These are phyloP conservation scores for Thuja plicata DNA, from an alignment of 83 land plant species.

Conservation along the genomic window DNA sequence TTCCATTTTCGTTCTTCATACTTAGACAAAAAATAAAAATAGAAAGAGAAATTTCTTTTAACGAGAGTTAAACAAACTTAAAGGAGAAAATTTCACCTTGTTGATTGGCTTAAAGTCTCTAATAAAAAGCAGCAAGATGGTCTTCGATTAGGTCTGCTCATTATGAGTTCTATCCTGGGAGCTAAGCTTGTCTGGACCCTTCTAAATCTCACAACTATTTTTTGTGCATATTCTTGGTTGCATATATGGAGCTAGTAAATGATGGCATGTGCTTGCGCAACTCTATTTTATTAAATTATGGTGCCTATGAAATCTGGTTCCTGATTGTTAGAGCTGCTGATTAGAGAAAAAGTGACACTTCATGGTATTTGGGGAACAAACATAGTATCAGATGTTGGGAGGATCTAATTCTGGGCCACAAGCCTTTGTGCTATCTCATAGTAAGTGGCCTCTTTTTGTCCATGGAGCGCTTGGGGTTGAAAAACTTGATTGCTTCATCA, in stretches of 20 bases:
- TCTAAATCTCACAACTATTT: not conserved
- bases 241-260: not conserved
- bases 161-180: not conserved
- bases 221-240: not conserved
- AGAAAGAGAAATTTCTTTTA: not conserved
- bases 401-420: not conserved
- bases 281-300: too few relatives aligned
- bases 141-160: not conserved
- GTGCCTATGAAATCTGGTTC: too few relatives aligned
- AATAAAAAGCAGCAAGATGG: not conserved
- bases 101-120: not conserved
- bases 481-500: not conserved
- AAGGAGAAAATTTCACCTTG: not conserved
- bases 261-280: not conserved
- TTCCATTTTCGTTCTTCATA: not conserved
- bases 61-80: not conserved
- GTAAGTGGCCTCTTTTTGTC: not conserved
- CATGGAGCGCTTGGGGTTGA: not conserved
- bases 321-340: too few relatives aligned
- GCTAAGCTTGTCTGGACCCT: not conserved
- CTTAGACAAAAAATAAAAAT: not conserved
- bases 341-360: too few relatives aligned
- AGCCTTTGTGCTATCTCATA: not conserved
- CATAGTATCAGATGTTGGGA: not conserved
- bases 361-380: too few relatives aligned